Evolutionary conservation across 1,139 yeast species (phyloP).

Genomic region (Yamadazyma siamensis): DNA sequence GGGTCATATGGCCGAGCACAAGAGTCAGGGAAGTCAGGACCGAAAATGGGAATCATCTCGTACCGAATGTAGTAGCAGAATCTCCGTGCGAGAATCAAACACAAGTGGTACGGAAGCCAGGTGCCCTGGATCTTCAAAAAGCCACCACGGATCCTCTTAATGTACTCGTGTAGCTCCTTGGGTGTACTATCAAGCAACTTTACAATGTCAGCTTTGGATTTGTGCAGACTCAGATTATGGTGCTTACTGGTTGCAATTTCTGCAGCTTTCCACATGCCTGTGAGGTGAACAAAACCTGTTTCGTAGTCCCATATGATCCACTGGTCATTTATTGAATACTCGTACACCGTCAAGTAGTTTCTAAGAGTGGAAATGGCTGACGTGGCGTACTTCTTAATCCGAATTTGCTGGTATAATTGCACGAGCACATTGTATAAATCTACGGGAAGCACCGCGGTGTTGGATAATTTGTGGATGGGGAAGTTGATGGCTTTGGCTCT

Average conservation of each 20-base stretch:
- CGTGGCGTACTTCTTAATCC: conserved; percentile 67
- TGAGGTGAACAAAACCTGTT: conserved; percentile 85
- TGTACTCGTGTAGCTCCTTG: conserved; percentile 55
- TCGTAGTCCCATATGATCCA: conserved; percentile 88
- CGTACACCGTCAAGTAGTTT: conserved; percentile 68
- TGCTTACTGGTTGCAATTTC: conserved; percentile 20
- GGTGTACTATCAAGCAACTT: conserved; percentile 73
- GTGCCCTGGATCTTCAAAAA: conserved; percentile 92
- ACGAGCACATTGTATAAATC: conserved; percentile 7
- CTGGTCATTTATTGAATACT: conserved; percentile 59
- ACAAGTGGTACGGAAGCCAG: conserved; percentile 78
- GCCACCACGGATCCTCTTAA: conserved; percentile 85
- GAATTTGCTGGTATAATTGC: conserved; percentile 31
- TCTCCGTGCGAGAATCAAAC: conserved; percentile 64
- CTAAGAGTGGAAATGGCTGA: conserved; percentile 59
- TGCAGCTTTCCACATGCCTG: conserved; percentile 87
- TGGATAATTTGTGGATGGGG: conserved; percentile 12
- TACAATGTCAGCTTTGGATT: conserved; percentile 71
- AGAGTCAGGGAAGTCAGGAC: conserved; percentile 63
- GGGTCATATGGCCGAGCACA: conserved; percentile 65
- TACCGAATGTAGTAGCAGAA: conserved; percentile 78
- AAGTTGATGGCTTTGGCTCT: conserved; percentile 6
- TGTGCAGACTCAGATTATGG: conserved; percentile 36
- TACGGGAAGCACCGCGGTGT: conserved; percentile 5
- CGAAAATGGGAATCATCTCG: conserved; percentile 78